Conservation (phyloP, 1,139 yeast genomes). For the Yamadazyma diddensiae region DNA sequence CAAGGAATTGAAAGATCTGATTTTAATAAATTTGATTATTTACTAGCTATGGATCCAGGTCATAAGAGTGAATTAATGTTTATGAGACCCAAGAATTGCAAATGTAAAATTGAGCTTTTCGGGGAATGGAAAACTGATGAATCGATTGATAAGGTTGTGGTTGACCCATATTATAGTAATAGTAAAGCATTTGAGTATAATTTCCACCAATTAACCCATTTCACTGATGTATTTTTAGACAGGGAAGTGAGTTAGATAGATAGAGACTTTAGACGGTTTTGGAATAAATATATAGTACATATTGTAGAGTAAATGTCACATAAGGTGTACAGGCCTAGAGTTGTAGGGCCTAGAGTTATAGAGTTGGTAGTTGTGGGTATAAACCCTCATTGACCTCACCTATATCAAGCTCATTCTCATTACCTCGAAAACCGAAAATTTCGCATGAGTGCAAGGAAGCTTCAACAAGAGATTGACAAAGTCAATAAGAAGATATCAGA, state of each 20-base stretch:
- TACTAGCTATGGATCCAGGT: constrained; percentile 80
- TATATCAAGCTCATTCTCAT: too few species aligned
- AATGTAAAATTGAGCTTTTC: constrained; percentile 57
- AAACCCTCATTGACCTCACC: too few species aligned
- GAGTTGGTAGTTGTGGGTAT: too few species aligned
- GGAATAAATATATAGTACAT: too few species aligned
- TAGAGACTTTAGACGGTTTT: too few species aligned
- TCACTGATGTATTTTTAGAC: constrained; percentile 62
- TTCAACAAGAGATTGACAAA: constrained; percentile 84
- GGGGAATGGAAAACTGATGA: constrained; percentile 70
- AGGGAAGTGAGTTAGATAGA: constrained; percentile 31
- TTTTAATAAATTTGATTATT: constrained; percentile 72
- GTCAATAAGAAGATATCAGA: constrained; percentile 92
- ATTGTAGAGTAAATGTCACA: too few species aligned
- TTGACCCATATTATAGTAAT: constrained; percentile 94
- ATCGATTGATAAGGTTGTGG: constrained; percentile 56
- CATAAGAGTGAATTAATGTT: constrained; percentile 60
- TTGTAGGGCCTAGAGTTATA: too few species aligned
- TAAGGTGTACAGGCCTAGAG: too few species aligned
- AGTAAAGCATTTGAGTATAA: constrained; percentile 75
- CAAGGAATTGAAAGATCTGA: constrained; percentile 63
- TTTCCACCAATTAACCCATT: constrained; percentile 70
- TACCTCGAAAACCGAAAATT: constrained; percentile 3
- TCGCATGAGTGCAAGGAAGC: constrained; percentile 44
- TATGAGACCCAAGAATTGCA: constrained; percentile 54